Percentiles rank a stretch among this genome's conserved stretches.
Evolutionary conservation across 352 stramenopile species (phyloP).

Genomic region (Globisporangium cylindrosporum): DNA sequence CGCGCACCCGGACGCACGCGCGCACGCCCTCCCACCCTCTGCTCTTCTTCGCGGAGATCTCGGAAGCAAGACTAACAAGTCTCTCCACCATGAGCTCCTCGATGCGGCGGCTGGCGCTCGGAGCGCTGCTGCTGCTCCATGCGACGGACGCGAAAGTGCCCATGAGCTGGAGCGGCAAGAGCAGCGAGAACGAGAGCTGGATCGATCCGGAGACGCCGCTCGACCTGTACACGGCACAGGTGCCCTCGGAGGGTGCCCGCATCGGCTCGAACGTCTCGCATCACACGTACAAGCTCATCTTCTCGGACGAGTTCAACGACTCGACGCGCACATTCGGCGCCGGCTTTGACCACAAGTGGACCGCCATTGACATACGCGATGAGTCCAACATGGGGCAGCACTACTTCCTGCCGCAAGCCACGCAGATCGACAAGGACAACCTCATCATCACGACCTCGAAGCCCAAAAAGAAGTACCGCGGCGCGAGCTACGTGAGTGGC

Average conservation of each 20-base stretch:
- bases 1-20: slow-evolving; percentile 10
- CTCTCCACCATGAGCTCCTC: slow-evolving; percentile 10
- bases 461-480: slow-evolving; percentile 74
- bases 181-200: slow-evolving; percentile 58
- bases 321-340: slow-evolving; percentile 91
- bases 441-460: slow-evolving; percentile 92
- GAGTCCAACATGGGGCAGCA: slow-evolving; percentile 94
- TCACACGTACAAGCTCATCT: slow-evolving; percentile 85
- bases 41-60: background rate
- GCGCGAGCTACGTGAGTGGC: slow-evolving; percentile 83
- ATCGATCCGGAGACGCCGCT: slow-evolving; percentile 78
- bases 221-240: slow-evolving; percentile 36
- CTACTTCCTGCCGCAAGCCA: slow-evolving; percentile 93
- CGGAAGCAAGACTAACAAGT: background rate
- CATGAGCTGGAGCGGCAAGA: slow-evolving; percentile 24
- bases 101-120: slow-evolving; percentile 24
- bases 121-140: slow-evolving; percentile 16
- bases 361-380: slow-evolving; percentile 94
- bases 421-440: slow-evolving; percentile 92
- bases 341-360: slow-evolving; percentile 95
- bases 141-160: slow-evolving; percentile 21
- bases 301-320: slow-evolving; percentile 97
- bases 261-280: slow-evolving; percentile 30
- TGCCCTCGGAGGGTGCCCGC: slow-evolving; percentile 38
- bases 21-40: background rate